Base-by-base conservation (phyloP, 1,139 yeast genomes). In the Candida labiduridarum region DNA sequence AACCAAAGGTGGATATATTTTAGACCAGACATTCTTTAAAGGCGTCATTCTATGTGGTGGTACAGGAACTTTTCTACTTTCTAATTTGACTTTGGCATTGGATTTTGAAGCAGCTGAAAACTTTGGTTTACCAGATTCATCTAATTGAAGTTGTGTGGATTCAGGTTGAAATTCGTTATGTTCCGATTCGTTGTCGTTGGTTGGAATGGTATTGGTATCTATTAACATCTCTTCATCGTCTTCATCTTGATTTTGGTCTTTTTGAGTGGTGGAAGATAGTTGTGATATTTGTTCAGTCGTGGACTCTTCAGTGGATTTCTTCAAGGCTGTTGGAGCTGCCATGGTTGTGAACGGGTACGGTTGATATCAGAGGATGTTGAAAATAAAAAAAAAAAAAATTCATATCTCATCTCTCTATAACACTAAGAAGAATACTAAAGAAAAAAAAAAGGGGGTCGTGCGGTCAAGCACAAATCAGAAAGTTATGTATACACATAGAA, bases 11-110 rank as follows among this genome's bases (percentile, higher is more conserved):
- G 96, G 96, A 66, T 94, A 95, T 51, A 94, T 87, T 68, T 94
- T 94, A 47, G 89, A 80, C 99, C 99, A 94, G 47, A 85, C 80
- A 57, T 83, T 82, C 68, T 91, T 88, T 61, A 94, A 79, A 12
- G 99, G 98, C 1, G 96, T 81, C 90, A 94, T 86, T 76, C 99
- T 82, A 67, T 94, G 98, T 31, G 97, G 98, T 36, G 99, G 99
- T 34, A 94, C 95, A 8, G 96, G 83, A 12, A 95, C 89, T 65
- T 91, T 91, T 72, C 98, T 82, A 52, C 87, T 79, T 67, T 91
- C 97, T 53, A 85, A 76, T 68, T 89, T 89, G 35, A 90, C 95
- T 56, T 80, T 82, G 72, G 77, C 79, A n/a, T 83, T 82, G 3
- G 85, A 65, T 52, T 80, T 78, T 14, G 85, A 77, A 29, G 92